A percentile compares a stretch with the other conserved stretches of the same genome.
Evolutionary conservation across 805 yeast genomes (phyloP).

Genomic region (Hanseniaspora occidentalis): DNA sequence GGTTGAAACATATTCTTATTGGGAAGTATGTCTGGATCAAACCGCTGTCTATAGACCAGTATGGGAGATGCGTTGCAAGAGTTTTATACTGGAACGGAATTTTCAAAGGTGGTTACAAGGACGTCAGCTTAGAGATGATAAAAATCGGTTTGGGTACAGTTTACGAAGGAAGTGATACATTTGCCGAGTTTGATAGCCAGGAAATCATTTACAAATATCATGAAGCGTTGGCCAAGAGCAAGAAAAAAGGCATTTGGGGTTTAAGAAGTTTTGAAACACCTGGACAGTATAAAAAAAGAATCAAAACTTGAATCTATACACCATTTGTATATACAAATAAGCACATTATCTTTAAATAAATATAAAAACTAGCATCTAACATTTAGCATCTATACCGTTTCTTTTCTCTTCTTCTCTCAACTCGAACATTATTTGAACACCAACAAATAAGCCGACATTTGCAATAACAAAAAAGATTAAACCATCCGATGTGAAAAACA

Average conservation of each 20-base stretch:
- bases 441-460: conserved; percentile 61
- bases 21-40: conserved; percentile 62
- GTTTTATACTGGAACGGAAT: conserved; percentile 35
- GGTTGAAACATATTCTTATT: conserved; percentile 56
- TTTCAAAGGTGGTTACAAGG: conserved; percentile 54
- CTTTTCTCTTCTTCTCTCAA: conserved; percentile 77
- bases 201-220: conserved; percentile 46
- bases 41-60: conserved; percentile 78
- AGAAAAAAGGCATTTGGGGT: conserved; percentile 59
- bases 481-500: conserved; percentile 65
- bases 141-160: conserved; percentile 73
- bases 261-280: conserved; percentile 52
- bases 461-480: conserved; percentile 47
- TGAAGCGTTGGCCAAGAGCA: conserved; percentile 47
- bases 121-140: conserved; percentile 82
- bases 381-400: conserved; percentile 69
- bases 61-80: conserved; percentile 75
- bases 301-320: conserved; percentile 13
- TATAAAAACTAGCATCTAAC: conserved; percentile 23
- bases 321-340: conserved; percentile 1
- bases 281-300: conserved; percentile 55
- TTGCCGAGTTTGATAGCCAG: conserved; percentile 78
- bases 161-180: conserved; percentile 59
- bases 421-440: conserved; percentile 90
- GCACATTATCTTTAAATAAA: not conserved